These are phyloP conservation scores for Diaporthe sp. DNA, from an alignment of 2,329 filamentous ascomycete genomes.

Conservation along the genomic window DNA sequence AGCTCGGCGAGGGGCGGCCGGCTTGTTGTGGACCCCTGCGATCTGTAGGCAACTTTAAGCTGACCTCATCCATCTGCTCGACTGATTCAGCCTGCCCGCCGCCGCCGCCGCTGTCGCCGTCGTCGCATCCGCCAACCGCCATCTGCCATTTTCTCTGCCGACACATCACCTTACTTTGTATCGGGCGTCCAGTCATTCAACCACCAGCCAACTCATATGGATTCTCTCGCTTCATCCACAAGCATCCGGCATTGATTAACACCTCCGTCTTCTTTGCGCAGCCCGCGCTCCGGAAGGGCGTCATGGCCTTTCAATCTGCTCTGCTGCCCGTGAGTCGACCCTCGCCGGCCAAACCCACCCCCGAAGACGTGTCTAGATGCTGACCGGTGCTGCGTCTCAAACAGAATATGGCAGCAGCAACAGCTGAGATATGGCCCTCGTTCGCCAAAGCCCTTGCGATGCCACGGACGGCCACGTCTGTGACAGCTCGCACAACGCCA, in stretches of 20 bases:
- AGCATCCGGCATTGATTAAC: constrained; percentile 1
- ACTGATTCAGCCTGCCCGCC: constrained; percentile 14
- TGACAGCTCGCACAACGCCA: background rate
- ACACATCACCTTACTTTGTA: constrained; percentile 7
- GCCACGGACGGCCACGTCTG: constrained; percentile 47
- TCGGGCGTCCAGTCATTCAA: constrained; percentile 1
- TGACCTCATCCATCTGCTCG: constrained; percentile 34
- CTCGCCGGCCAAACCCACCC: background rate
- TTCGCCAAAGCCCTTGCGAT: constrained; percentile 53
- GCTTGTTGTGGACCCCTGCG: constrained; percentile 11
- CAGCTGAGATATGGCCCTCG: constrained; percentile 57
- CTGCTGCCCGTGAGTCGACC: constrained; percentile 38
- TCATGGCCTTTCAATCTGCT: constrained; percentile 40
- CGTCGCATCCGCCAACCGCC: constrained; percentile 22
- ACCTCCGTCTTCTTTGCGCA: constrained; percentile 26
- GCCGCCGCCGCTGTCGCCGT: constrained; percentile 12
- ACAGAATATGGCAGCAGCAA: constrained; percentile 59
- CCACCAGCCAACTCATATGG: background rate
- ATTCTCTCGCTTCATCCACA: constrained; percentile 3
- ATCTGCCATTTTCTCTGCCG: background rate
- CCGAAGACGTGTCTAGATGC: background rate
- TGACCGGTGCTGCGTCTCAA: background rate
- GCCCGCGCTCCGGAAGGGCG: constrained; percentile 33
- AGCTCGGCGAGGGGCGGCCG: background rate
- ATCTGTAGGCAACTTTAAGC: constrained; percentile 21